phyloP scores from a whole-genome alignment of 2,329 filamentous ascomycete genomes.

The Rhytidhysteron rufulum region DNA sequence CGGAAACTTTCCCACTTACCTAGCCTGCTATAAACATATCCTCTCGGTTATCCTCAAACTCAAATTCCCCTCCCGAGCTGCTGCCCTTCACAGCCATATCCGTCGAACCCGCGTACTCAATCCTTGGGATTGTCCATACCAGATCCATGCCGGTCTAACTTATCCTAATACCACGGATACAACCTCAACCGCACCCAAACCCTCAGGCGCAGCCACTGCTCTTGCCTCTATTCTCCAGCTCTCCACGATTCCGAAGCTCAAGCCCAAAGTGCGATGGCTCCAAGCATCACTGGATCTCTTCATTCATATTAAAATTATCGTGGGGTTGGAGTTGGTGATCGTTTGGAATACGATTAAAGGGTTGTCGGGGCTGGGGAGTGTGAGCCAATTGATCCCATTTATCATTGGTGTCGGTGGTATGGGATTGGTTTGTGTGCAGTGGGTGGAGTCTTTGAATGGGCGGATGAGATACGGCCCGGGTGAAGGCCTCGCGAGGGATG shows the following conservation, averaged over 20 bases:
- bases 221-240: constrained; percentile 6
- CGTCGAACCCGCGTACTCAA: constrained; percentile 2
- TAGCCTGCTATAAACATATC: neutral
- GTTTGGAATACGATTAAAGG: constrained; percentile 11
- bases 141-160: constrained; percentile 6
- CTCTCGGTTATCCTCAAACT: constrained; percentile 4
- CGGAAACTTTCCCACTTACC: neutral
- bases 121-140: constrained; percentile 5
- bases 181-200: neutral
- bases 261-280: constrained; percentile 9
- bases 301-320: constrained; percentile 11
- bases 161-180: constrained; percentile 1
- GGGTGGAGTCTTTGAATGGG: constrained; percentile 4
- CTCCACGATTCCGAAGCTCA: constrained; percentile 5
- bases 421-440: constrained; percentile 5
- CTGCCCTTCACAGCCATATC: constrained; percentile 4
- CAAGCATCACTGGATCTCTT: constrained; percentile 6
- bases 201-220: neutral
- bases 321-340: constrained; percentile 13
- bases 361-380: constrained; percentile 6
- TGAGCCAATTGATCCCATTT: constrained; percentile 15
- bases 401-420: constrained; percentile 11
- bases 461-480: too few species aligned
- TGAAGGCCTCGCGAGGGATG: too few species aligned
- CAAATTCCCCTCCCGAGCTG: constrained; percentile 1